These are phyloP conservation scores for Cornus suecica DNA, from an alignment of 148 eudicot genomes.

Conservation along the genomic window DNA sequence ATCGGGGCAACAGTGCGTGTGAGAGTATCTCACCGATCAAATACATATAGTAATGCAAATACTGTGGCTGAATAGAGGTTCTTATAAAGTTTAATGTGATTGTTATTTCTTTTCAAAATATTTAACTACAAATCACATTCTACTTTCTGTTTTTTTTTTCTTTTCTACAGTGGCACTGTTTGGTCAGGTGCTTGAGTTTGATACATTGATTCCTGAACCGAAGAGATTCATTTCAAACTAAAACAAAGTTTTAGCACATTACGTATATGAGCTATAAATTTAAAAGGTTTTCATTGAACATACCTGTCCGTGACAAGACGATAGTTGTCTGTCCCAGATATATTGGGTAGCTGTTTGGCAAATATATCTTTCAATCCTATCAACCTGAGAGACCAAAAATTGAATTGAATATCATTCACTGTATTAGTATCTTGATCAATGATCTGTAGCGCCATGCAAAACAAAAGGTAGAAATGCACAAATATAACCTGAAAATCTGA, in stretches of 20 bases:
- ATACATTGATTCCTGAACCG: neutral
- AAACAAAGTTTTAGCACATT: neutral
- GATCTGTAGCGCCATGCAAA: too few relatives aligned
- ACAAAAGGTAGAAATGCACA: neutral
- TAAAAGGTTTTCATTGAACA: constrained; percentile 4
- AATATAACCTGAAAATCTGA: neutral
- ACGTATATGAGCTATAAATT: too few relatives aligned
- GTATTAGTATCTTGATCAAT: neutral
- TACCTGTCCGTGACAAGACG: constrained; percentile 99
- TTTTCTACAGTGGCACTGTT: neutral
- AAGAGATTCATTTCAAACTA: neutral
- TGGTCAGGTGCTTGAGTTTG: neutral
- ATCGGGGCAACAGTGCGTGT: too few relatives aligned
- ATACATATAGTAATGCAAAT: too few relatives aligned
- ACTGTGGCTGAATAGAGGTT: too few relatives aligned
- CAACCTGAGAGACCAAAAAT: constrained; percentile 58
- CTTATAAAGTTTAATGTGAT: too few relatives aligned
- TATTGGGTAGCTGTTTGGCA: constrained; percentile 93
- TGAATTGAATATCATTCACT: neutral
- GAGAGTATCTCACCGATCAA: too few relatives aligned
- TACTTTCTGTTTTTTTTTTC: too few relatives aligned
- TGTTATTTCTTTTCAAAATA: neutral
- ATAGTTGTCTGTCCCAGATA: constrained; percentile 96
- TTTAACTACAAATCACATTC: neutral
- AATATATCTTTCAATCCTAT: constrained; percentile 96